phyloP scores from a whole-genome alignment of 1,284 basidiomycete species.

The Hypsizygus ulmarius region DNA sequence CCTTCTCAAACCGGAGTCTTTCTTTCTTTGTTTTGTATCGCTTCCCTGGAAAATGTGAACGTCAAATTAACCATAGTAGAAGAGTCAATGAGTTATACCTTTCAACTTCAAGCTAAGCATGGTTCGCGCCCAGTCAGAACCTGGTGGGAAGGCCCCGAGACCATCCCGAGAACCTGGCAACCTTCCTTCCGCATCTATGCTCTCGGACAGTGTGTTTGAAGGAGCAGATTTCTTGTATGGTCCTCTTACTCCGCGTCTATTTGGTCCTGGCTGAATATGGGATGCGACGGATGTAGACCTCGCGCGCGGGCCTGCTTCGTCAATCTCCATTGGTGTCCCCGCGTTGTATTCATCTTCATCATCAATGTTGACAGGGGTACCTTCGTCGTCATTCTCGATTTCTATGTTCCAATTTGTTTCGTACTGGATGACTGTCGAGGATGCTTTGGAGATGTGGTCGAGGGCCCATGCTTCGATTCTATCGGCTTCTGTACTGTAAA shows the following conservation, averaged over 20 bases:
- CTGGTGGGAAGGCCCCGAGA: slow-evolving; percentile 63
- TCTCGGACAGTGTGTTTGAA: slow-evolving; percentile 43
- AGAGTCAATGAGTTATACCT: slow-evolving; percentile 37
- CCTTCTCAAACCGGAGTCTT: slow-evolving; percentile 65
- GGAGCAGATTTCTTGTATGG: slow-evolving; percentile 43
- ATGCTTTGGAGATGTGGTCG: slow-evolving; percentile 68
- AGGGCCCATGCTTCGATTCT: slow-evolving; percentile 64
- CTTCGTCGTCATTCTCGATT: slow-evolving; percentile 65
- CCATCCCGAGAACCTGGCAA: slow-evolving; percentile 75
- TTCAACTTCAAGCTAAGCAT: slow-evolving; percentile 72
- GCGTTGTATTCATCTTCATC: slow-evolving; percentile 48
- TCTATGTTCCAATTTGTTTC: slow-evolving; percentile 83
- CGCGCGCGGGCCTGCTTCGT: slow-evolving; percentile 29
- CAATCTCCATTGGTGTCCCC: slow-evolving; percentile 40
- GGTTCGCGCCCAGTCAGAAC: slow-evolving; percentile 63
- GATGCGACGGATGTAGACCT: slow-evolving; percentile 40
- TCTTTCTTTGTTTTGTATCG: slow-evolving; percentile 78
- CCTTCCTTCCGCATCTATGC: slow-evolving; percentile 62
- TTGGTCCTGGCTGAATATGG: slow-evolving; percentile 30
- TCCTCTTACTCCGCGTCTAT: slow-evolving; percentile 41
- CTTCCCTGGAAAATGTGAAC: slow-evolving; percentile 52
- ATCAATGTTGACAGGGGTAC: slow-evolving; percentile 33
- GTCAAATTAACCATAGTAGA: neutral
- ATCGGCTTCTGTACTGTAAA: slow-evolving; percentile 71
- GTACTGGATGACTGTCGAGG: slow-evolving; percentile 71